Evolutionary conservation across 345 rosid genomes (phyloP), one percentile per base, ranked within the genome.

Genomic region (Eutrema heterophyllum): DNA sequence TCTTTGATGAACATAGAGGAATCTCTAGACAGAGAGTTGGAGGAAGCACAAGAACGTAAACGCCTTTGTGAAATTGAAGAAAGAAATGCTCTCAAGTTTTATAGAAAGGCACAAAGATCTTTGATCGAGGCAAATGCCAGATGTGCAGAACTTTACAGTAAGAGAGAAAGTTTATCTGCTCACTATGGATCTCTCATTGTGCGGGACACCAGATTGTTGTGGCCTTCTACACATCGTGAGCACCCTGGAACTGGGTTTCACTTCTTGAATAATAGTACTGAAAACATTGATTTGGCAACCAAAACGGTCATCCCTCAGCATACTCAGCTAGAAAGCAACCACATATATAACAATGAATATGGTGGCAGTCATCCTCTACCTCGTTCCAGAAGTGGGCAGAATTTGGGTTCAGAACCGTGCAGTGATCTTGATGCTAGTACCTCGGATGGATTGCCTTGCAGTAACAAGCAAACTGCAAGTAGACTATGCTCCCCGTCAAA

Each of bases 341-440:
- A 36, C 59, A 57, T n/a, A 57, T 48, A 50, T 72, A 27, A 59
- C 64, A 78, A 40, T 40, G 74, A 50, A 10, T 27, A 61, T 66
- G 73, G 60, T 35, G 69, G 58, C 74, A 49, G 61, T 71, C 69
- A 72, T 29, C 63, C 58, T 72, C 55, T 62, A 51, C 78, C 69
- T 52, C 32, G 2, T 61, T 29, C 61, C 33, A 76, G 79, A 64
- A 80, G 81, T 73, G 88, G 88, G 45, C 81, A 68, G 16, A 73
- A 73, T 73, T 29, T 78, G 87, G 88, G 88, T n/a, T 82, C 89
- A 68, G 93, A 87, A 71, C 89, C 79, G 50, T 85, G 90, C 81
- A 92, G 96, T 84, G 97, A 89, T 69, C 97, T 83, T 16, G 99
- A 85, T 86, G 90, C 83, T 72, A 90, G 97, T 81, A 85, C 89